Evolutionary conservation across 2,329 filamentous ascomycete species (phyloP).

Genomic region (Pseudohalonectria lignicola): DNA sequence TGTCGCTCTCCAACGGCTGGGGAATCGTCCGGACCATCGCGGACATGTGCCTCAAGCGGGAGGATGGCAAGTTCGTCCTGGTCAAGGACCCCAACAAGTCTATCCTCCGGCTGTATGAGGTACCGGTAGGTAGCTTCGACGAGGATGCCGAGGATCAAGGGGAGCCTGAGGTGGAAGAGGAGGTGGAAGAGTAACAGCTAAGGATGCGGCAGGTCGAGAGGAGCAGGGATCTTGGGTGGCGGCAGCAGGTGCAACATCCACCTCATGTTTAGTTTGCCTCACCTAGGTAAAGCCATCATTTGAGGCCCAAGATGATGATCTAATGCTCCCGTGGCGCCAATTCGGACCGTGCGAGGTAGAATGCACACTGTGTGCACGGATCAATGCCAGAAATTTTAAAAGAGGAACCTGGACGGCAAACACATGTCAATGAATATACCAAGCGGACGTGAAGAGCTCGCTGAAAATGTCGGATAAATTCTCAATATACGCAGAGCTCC

Average conservation of each 20-base stretch:
- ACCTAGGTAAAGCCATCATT: too few relatives aligned
- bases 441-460: too few relatives aligned
- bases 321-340: too few relatives aligned
- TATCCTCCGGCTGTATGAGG: slow-evolving; percentile 84
- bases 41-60: slow-evolving; percentile 76
- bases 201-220: too few relatives aligned
- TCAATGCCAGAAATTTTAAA: too few relatives aligned
- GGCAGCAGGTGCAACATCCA: too few relatives aligned
- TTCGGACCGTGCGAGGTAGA: too few relatives aligned
- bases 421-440: slow-evolving; percentile 15
- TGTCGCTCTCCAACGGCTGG: slow-evolving; percentile 95
- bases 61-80: slow-evolving; percentile 71
- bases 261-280: too few relatives aligned
- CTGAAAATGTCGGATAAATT: slow-evolving; percentile 1
- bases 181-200: slow-evolving; percentile 21
- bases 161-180: slow-evolving; percentile 35
- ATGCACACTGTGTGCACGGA: too few relatives aligned
- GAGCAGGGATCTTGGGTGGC: too few relatives aligned
- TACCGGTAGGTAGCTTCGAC: slow-evolving; percentile 80
- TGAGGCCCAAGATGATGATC: too few relatives aligned
- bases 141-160: slow-evolving; percentile 70
- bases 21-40: slow-evolving; percentile 97
- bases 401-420: slow-evolving; percentile 39
- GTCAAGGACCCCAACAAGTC: slow-evolving; percentile 95
- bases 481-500: slow-evolving; percentile 50